Percentiles rank a stretch among this genome's conserved stretches.
Evolutionary conservation across 2,329 filamentous ascomycete species (phyloP).

Genomic region (Nothopassalora personata): DNA sequence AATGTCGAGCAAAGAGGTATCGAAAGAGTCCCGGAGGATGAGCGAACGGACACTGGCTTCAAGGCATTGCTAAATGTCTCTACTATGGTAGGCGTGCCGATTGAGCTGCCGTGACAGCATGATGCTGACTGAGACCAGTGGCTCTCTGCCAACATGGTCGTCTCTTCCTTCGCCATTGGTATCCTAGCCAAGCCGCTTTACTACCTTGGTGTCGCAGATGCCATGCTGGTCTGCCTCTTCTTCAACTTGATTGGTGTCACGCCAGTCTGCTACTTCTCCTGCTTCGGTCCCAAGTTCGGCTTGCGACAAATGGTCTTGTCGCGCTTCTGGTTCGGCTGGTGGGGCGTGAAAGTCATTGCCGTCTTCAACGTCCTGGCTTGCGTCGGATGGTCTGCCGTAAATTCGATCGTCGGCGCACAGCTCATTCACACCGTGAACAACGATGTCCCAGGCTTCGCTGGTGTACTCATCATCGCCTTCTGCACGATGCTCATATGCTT

Average conservation of each 20-base stretch:
- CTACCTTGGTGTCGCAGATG: slow-evolving; percentile 65
- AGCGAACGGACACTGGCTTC: slow-evolving; percentile 58
- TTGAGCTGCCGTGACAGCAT: background rate
- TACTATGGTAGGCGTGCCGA: slow-evolving; percentile 56
- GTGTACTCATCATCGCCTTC: slow-evolving; percentile 67
- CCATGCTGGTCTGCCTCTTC: slow-evolving; percentile 66
- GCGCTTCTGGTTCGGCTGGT: slow-evolving; percentile 65
- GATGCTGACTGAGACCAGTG: slow-evolving; percentile 46
- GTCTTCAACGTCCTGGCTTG: slow-evolving; percentile 66
- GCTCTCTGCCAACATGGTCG: slow-evolving; percentile 73
- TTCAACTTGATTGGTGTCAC: slow-evolving; percentile 69
- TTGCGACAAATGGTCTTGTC: slow-evolving; percentile 77
- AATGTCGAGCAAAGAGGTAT: slow-evolving; percentile 71
- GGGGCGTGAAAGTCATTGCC: slow-evolving; percentile 46
- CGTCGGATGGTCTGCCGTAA: slow-evolving; percentile 71
- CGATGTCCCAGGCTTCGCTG: slow-evolving; percentile 65
- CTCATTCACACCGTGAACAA: slow-evolving; percentile 68
- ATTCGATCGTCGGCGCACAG: slow-evolving; percentile 74
- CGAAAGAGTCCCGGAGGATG: slow-evolving; percentile 65
- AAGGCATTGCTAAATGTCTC: slow-evolving; percentile 57
- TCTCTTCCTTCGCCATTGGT: slow-evolving; percentile 70
- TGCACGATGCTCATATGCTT: slow-evolving; percentile 65
- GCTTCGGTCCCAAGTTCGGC: slow-evolving; percentile 68
- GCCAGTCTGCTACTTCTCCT: slow-evolving; percentile 71
- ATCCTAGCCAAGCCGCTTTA: slow-evolving; percentile 66